A percentile compares a stretch with the other conserved stretches of the same genome.
Evolutionary conservation across 305 asterid species (phyloP).

Genomic region (Ajuga reptans): DNA sequence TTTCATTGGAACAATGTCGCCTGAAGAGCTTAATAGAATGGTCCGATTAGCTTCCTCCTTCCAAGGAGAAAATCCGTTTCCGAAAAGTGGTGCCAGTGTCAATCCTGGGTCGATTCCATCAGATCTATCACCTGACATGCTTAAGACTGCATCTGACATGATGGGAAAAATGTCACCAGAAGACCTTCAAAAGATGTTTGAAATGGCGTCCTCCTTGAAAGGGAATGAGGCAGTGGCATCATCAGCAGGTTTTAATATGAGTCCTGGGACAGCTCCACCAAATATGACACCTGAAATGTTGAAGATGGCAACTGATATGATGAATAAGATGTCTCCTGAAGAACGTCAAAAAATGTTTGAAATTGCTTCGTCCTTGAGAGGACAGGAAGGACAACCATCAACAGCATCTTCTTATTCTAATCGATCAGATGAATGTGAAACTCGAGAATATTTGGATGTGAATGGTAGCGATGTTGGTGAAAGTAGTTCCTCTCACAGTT

Average conservation of each 20-base stretch:
- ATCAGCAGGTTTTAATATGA: constrained; percentile 29
- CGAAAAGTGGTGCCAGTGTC: constrained; percentile 34
- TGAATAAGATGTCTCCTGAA: constrained; percentile 79
- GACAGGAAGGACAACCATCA: constrained; percentile 39
- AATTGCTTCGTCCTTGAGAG: constrained; percentile 64
- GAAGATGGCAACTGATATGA: constrained; percentile 82
- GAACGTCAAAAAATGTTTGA: constrained; percentile 66
- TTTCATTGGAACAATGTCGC: constrained; percentile 72
- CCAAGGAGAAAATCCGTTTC: constrained; percentile 50
- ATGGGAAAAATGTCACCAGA: constrained; percentile 86
- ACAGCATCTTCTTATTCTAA: constrained; percentile 31
- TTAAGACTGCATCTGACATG: constrained; percentile 74
- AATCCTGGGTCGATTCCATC: constrained; percentile 55
- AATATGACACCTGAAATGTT: constrained; percentile 67
- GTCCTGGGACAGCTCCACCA: constrained; percentile 48
- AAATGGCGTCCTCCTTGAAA: constrained; percentile 66
- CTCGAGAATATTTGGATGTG: constrained; percentile 30
- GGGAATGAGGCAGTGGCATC: constrained; percentile 43
- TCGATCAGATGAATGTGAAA: constrained; percentile 31
- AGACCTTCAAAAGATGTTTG: constrained; percentile 68
- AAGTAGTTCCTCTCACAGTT: constrained; percentile 43
- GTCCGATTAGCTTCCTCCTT: constrained; percentile 68
- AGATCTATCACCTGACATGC: constrained; percentile 68
- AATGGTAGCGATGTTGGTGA: constrained; percentile 33
- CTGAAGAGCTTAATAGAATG: constrained; percentile 80